Evolutionary conservation across 1,284 basidiomycete genomes (phyloP).

Genomic region (Calocybe gambosa): DNA sequence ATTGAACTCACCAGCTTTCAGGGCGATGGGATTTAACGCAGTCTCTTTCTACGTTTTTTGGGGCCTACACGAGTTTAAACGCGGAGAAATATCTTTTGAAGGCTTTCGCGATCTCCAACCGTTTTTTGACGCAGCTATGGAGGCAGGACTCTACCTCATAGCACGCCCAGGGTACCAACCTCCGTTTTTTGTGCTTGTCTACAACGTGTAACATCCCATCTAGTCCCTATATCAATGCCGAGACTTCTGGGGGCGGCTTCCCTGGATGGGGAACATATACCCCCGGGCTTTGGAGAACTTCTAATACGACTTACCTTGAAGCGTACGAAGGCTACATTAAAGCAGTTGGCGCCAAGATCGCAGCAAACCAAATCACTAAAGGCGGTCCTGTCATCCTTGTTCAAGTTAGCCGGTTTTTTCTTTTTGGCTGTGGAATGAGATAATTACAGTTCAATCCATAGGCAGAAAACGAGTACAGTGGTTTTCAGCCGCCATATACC

Average conservation of each 20-base stretch:
- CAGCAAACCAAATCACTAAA: constrained; percentile 44
- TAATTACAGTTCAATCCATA: constrained; percentile 11
- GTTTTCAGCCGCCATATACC: constrained; percentile 29
- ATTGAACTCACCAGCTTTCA: constrained; percentile 6
- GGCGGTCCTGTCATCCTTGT: constrained; percentile 50
- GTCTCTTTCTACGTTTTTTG: constrained; percentile 44
- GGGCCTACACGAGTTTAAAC: constrained; percentile 38
- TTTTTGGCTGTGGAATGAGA: neutral
- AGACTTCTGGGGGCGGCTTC: constrained; percentile 46
- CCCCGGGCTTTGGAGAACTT: constrained; percentile 39
- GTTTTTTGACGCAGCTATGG: constrained; percentile 40
- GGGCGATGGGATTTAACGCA: constrained; percentile 38
- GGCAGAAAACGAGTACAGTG: constrained; percentile 49
- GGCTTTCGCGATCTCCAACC: constrained; percentile 41
- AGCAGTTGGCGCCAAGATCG: constrained; percentile 33
- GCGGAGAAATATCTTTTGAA: constrained; percentile 40
- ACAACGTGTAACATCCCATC: neutral
- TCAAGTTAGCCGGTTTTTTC: constrained; percentile 27
- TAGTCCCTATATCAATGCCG: constrained; percentile 32
- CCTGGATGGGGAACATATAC: constrained; percentile 46
- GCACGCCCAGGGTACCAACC: constrained; percentile 35
- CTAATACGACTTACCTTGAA: constrained; percentile 36
- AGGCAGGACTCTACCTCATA: constrained; percentile 40
- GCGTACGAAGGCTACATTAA: constrained; percentile 38
- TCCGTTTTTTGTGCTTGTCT: neutral